These are phyloP conservation scores for Neophaeococcomyces aloes DNA, from an alignment of 2,329 filamentous ascomycete species.

Conservation along the genomic window DNA sequence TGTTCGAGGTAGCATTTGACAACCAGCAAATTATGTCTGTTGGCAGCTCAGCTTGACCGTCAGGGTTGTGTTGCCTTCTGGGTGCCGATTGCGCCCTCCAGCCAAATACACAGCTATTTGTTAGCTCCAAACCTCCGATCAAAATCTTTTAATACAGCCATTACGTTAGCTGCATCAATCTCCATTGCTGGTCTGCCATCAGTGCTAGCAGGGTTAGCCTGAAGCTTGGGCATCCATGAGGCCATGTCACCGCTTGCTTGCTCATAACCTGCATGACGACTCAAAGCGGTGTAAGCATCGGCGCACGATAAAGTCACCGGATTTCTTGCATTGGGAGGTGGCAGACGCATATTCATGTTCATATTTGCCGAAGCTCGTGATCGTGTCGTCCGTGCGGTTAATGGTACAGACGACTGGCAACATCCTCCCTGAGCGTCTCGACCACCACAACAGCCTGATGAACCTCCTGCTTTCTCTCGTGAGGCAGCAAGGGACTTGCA, in stretches of 20 bases:
- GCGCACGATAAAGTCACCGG: conserved; percentile 58
- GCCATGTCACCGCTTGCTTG: conserved; percentile 62
- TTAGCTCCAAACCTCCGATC: conserved; percentile 57
- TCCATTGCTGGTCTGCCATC: conserved; percentile 51
- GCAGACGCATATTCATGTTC: conserved; percentile 20
- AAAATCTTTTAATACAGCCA: conserved; percentile 75
- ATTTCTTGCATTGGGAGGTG: conserved; percentile 30
- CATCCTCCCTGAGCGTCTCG: conserved; percentile 51
- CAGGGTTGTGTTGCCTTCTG: too few relatives aligned
- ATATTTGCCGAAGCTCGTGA: conserved; percentile 22
- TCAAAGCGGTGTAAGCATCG: conserved; percentile 67
- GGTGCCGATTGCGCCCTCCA: background rate
- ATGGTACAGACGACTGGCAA: conserved; percentile 33
- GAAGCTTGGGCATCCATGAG: conserved; percentile 65
- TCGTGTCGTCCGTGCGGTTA: conserved; percentile 15
- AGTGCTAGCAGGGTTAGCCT: conserved; percentile 35
- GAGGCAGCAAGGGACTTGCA: conserved; percentile 68
- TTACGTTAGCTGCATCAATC: conserved; percentile 72
- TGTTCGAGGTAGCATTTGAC: background rate
- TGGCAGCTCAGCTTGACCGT: too few relatives aligned
- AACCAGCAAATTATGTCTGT: background rate
- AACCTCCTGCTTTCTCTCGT: conserved; percentile 21
- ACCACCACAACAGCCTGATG: conserved; percentile 53
- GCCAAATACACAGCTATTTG: conserved; percentile 5
- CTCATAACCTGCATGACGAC: conserved; percentile 65